Conservation (phyloP, 192 early-diverging fungal genomes). For the Linnemannia schmuckeri region DNA sequence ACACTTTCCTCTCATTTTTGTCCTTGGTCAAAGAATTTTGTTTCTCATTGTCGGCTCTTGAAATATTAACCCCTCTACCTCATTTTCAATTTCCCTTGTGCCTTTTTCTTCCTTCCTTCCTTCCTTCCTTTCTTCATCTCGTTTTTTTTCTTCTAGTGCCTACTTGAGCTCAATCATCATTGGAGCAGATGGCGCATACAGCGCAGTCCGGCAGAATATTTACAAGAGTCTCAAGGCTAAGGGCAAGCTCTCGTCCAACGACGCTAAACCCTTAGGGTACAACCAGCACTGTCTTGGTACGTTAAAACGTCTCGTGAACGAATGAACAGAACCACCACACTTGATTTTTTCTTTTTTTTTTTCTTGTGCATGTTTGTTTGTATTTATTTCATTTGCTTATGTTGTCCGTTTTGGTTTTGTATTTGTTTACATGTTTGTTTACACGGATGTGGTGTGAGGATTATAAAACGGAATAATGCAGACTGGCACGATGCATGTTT, state of each 20-base stretch:
- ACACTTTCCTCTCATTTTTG: neutral
- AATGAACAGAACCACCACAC: neutral
- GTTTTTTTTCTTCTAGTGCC: neutral
- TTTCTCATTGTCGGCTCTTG: neutral
- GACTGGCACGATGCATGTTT: neutral
- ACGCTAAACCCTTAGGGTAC: conserved; percentile 23
- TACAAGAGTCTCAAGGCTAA: conserved; percentile 14
- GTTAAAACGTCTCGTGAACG: neutral
- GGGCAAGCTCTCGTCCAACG: conserved; percentile 13
- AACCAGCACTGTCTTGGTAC: conserved; percentile 34
- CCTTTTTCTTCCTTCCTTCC: neutral
- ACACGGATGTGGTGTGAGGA: neutral
- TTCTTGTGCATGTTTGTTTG: neutral
- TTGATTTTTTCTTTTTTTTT: no score
- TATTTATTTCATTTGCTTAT: neutral
- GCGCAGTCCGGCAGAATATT: conserved; percentile 23
- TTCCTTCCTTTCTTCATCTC: neutral
- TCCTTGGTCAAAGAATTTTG: neutral
- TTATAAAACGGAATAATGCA: neutral
- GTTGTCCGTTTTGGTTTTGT: neutral
- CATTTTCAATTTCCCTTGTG: neutral
- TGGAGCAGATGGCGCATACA: conserved; percentile 29
- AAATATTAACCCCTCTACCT: neutral
- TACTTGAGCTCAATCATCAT: conserved; percentile 22
- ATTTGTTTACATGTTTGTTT: neutral